These are phyloP conservation scores for Umbilicus rupestris DNA, from an alignment of 164 flowering plant species.

Conservation along the genomic window DNA sequence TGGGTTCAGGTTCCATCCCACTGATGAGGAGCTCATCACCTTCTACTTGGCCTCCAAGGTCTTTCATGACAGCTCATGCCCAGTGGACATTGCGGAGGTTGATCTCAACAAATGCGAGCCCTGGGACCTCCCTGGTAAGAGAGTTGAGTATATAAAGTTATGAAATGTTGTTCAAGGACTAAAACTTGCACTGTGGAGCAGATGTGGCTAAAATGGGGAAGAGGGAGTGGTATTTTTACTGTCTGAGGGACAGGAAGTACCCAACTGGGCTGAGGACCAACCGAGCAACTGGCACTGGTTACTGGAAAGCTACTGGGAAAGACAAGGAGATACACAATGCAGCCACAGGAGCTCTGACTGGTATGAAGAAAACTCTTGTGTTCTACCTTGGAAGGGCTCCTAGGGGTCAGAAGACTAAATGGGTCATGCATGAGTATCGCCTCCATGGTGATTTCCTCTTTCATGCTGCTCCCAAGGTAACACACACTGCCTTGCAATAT, in stretches of 20 bases:
- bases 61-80: constrained; percentile 38
- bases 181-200: not conserved
- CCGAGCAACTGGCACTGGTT: constrained; percentile 10
- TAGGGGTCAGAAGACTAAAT: constrained; percentile 7
- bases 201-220: constrained; percentile 9
- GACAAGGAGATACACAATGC: constrained; percentile 2
- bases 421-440: constrained; percentile 12
- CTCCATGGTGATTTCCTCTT: constrained; percentile 1
- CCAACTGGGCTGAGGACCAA: constrained; percentile 10
- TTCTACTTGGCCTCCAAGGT: constrained; percentile 77
- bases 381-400: constrained; percentile 10
- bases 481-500: not conserved
- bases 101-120: constrained; percentile 79
- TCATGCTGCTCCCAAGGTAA: constrained; percentile 8
- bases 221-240: constrained; percentile 11
- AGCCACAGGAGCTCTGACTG: not conserved
- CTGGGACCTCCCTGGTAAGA: constrained; percentile 89
- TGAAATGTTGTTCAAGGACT: not conserved
- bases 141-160: too few relatives aligned
- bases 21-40: constrained; percentile 83
- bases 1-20: constrained; percentile 86
- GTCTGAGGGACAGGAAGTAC: constrained; percentile 10
- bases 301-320: constrained; percentile 14
- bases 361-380: constrained; percentile 13
- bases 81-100: constrained; percentile 59